phyloP scores from a whole-genome alignment of 1,284 basidiomycete species.

The Mycena citricolor region DNA sequence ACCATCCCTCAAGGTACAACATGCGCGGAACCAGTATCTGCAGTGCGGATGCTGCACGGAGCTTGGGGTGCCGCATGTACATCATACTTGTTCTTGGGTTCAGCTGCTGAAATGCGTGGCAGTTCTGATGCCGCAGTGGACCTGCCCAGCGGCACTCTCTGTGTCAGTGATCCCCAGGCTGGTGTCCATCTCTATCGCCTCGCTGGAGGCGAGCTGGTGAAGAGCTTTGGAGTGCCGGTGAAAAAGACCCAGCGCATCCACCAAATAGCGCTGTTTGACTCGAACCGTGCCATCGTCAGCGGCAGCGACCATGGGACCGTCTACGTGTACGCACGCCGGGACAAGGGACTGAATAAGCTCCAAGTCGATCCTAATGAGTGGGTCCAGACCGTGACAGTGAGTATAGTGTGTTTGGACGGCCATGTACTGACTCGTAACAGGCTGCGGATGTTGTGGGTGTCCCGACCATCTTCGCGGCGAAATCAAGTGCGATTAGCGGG shows the following conservation, averaged over 20 bases:
- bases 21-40: conserved; percentile 10
- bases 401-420: conserved; percentile 5
- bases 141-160: not conserved
- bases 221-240: conserved; percentile 21
- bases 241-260: conserved; percentile 16
- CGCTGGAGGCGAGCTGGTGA: conserved; percentile 15
- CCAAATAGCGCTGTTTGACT: conserved; percentile 24
- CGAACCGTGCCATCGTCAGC: conserved; percentile 23
- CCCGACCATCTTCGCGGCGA: conserved; percentile 19
- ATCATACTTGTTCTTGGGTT: not conserved
- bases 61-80: conserved; percentile 15
- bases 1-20: conserved; percentile 6
- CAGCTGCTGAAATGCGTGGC: not conserved
- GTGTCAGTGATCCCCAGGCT: conserved; percentile 20
- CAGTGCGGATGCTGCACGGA: conserved; percentile 4
- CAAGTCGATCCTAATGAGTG: conserved; percentile 17
- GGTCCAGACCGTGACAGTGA: conserved; percentile 25
- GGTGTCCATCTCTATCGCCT: conserved; percentile 22
- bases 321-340: conserved; percentile 26
- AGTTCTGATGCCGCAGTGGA: conserved; percentile 5
- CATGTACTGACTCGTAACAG: conserved; percentile 9
- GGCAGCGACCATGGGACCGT: conserved; percentile 30
- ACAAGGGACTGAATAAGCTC: conserved; percentile 22
- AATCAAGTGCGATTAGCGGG: conserved; percentile 12
- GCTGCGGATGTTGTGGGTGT: conserved; percentile 10